Evolutionary conservation across 768 basidiomycete genomes (phyloP).

Genomic region (Xanthoconium stramineum): DNA sequence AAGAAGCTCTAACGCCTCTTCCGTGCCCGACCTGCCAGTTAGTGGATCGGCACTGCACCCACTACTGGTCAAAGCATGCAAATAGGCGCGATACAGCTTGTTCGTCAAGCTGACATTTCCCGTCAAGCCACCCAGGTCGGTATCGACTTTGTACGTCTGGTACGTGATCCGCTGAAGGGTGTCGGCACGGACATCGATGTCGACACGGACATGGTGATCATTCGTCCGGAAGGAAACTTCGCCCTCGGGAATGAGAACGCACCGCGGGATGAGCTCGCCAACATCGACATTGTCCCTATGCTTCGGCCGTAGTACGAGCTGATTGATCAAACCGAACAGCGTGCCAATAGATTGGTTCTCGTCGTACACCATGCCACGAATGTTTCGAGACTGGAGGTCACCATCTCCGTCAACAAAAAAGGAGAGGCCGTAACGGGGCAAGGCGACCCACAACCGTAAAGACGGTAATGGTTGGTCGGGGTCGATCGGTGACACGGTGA

Average conservation of each 20-base stretch:
- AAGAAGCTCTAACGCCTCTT: slow-evolving; percentile 42
- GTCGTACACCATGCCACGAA: slow-evolving; percentile 44
- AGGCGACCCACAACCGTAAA: slow-evolving; percentile 23
- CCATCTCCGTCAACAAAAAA: slow-evolving; percentile 36
- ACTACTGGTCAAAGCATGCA: slow-evolving; percentile 43
- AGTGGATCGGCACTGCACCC: slow-evolving; percentile 41
- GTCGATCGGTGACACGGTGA: slow-evolving; percentile 8
- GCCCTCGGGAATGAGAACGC: slow-evolving; percentile 41
- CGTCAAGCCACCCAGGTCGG: slow-evolving; percentile 27
- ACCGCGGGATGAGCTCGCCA: slow-evolving; percentile 12
- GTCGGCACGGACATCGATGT: slow-evolving; percentile 5
- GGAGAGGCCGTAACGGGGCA: slow-evolving; percentile 42
- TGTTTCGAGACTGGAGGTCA: slow-evolving; percentile 39
- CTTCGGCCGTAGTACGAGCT: slow-evolving; percentile 38
- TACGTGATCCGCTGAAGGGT: slow-evolving; percentile 14
- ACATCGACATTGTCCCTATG: not conserved
- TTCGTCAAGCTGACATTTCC: slow-evolving; percentile 26
- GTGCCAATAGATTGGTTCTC: slow-evolving; percentile 39
- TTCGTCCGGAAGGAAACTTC: slow-evolving; percentile 12
- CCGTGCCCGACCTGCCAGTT: slow-evolving; percentile 41
- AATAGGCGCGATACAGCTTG: slow-evolving; percentile 37
- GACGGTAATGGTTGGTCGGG: not conserved
- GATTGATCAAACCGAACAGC: slow-evolving; percentile 41
- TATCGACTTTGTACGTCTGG: slow-evolving; percentile 32
- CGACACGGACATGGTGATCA: slow-evolving; percentile 16